A percentile compares a stretch with the other conserved stretches of the same genome.
These are phyloP conservation scores for Davidsoniella neocaledoniae DNA, from an alignment of 2,329 filamentous ascomycete genomes.

Conservation along the genomic window DNA sequence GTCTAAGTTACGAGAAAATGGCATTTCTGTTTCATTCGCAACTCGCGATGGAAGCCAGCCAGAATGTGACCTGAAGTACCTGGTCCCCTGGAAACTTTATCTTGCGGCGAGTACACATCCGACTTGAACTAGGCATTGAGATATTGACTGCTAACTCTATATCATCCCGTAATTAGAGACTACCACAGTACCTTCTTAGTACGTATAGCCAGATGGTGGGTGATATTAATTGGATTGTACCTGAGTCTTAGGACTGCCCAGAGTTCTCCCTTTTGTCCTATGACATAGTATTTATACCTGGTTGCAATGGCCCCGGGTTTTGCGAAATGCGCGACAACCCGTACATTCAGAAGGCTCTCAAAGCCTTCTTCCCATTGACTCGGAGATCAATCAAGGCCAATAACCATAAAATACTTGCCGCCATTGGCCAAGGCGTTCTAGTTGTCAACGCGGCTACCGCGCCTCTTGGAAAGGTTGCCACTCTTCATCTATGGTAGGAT, in stretches of 20 bases:
- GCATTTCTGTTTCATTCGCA: slow-evolving; percentile 9
- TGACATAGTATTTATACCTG: slow-evolving; percentile 8
- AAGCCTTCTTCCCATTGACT: slow-evolving; percentile 5
- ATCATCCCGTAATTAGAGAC: not conserved
- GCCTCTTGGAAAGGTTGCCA: slow-evolving; percentile 4
- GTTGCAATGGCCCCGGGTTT: slow-evolving; percentile 5
- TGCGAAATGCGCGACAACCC: slow-evolving; percentile 7
- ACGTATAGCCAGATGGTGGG: slow-evolving; percentile 6
- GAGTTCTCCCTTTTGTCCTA: slow-evolving; percentile 8
- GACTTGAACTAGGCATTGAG: not conserved
- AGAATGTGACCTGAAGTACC: slow-evolving; percentile 5
- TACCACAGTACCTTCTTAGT: slow-evolving; percentile 7
- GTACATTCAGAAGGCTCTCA: slow-evolving; percentile 1
- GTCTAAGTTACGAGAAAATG: slow-evolving; percentile 6
- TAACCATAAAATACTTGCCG: slow-evolving; percentile 2
- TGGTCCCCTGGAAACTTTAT: slow-evolving; percentile 8
- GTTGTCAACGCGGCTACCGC: slow-evolving; percentile 7
- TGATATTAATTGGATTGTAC: slow-evolving; percentile 6
- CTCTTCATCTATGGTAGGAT: slow-evolving; percentile 9
- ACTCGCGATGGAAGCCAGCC: slow-evolving; percentile 5
- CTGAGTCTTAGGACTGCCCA: slow-evolving; percentile 1
- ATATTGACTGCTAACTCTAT: not conserved
- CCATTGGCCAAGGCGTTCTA: slow-evolving; percentile 9
- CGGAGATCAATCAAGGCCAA: slow-evolving; percentile 3
- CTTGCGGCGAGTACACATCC: slow-evolving; percentile 1